These are phyloP conservation scores for Amaranthus palmeri DNA, from an alignment of 148 eudicot genomes.

Conservation along the genomic window DNA sequence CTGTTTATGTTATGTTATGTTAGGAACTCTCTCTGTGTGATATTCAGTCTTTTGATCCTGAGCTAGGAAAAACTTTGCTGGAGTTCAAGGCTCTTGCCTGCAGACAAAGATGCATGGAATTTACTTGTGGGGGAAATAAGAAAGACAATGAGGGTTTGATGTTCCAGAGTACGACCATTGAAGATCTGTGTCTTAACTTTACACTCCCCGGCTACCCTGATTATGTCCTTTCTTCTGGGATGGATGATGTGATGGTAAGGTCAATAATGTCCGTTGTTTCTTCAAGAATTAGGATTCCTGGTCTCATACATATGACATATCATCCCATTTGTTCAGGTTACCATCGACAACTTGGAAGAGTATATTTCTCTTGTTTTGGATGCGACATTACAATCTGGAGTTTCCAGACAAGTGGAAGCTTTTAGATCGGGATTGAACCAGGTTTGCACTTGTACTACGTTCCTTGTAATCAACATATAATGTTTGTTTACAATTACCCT, in stretches of 20 bases:
- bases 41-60: slow-evolving; percentile 83
- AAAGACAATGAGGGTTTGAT: slow-evolving; percentile 24
- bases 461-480: background rate
- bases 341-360: slow-evolving; percentile 61
- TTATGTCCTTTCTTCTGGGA: slow-evolving; percentile 41
- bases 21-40: slow-evolving; percentile 84
- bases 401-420: slow-evolving; percentile 82
- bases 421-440: slow-evolving; percentile 85
- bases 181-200: slow-evolving; percentile 86
- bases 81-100: slow-evolving; percentile 81
- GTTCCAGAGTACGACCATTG: slow-evolving; percentile 56
- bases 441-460: slow-evolving; percentile 33
- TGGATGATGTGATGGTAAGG: slow-evolving; percentile 55
- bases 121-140: slow-evolving; percentile 27
- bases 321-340: slow-evolving; percentile 43
- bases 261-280: slow-evolving; percentile 7
- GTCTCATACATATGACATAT: slow-evolving; percentile 11
- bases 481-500: background rate
- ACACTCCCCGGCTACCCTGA: slow-evolving; percentile 94
- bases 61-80: slow-evolving; percentile 56
- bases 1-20: slow-evolving; percentile 7
- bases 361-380: slow-evolving; percentile 66
- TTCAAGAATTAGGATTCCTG: background rate
- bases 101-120: slow-evolving; percentile 42
- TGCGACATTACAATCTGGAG: slow-evolving; percentile 79